A percentile compares a stretch with the other conserved stretches of the same genome.
Conservation (phyloP, 2,329 filamentous ascomycete genomes). For the Aspergillus fumigatiaffinis region DNA sequence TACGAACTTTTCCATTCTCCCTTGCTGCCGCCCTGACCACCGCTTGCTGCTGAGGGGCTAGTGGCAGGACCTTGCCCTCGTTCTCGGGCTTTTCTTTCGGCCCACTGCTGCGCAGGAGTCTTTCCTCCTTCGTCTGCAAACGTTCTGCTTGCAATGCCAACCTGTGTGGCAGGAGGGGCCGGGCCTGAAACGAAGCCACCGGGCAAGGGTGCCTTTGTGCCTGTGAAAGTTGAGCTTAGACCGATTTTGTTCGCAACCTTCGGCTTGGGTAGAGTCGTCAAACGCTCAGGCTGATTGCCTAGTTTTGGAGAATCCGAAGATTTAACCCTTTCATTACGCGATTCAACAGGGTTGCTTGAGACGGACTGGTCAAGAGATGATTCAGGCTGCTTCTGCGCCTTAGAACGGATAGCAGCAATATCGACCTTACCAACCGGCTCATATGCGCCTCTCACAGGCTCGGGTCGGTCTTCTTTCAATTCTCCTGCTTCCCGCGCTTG, state of each 20-base stretch:
- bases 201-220: slow-evolving; percentile 85
- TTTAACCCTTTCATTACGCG: slow-evolving; percentile 53
- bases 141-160: slow-evolving; percentile 81
- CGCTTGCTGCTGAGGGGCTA: slow-evolving; percentile 40
- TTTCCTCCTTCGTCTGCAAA: slow-evolving; percentile 95
- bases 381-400: slow-evolving; percentile 62
- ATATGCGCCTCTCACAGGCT: slow-evolving; percentile 85
- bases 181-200: slow-evolving; percentile 61
- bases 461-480: slow-evolving; percentile 69
- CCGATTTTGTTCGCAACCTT: slow-evolving; percentile 91
- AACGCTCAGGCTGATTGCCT: slow-evolving; percentile 69
- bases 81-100: slow-evolving; percentile 89
- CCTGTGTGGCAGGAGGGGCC: slow-evolving; percentile 52
- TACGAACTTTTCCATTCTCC: slow-evolving; percentile 89
- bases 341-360: slow-evolving; percentile 42
- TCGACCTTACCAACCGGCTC: slow-evolving; percentile 96
- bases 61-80: slow-evolving; percentile 52
- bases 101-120: slow-evolving; percentile 95
- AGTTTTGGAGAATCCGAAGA: slow-evolving; percentile 73
- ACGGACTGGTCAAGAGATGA: slow-evolving; percentile 40
- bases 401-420: slow-evolving; percentile 86
- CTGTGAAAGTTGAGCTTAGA: slow-evolving; percentile 66
- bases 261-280: slow-evolving; percentile 87
- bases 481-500: slow-evolving; percentile 60
- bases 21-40: slow-evolving; percentile 59